A percentile compares a stretch with the other conserved stretches of the same genome.
Conservation (phyloP, 202 grass and related monocot genomes). For the Saccharum hybrid region DNA sequence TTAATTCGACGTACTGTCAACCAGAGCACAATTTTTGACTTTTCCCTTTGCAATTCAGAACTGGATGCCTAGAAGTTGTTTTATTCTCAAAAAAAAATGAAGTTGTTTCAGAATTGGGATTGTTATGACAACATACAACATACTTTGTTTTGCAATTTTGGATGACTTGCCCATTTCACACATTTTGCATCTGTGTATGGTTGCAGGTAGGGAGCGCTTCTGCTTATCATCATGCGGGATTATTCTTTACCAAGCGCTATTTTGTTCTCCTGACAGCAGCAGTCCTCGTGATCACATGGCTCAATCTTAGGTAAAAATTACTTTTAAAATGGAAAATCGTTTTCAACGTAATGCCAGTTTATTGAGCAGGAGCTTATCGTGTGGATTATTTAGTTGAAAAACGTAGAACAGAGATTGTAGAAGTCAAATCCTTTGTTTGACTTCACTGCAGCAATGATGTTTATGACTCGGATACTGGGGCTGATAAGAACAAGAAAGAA, state of each 20-base stretch:
- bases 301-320: constrained; percentile 70
- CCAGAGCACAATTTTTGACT: neutral
- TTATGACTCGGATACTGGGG: constrained; percentile 86
- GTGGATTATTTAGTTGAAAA: constrained; percentile 26
- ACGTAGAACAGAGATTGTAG: neutral
- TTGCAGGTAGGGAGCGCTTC: constrained; percentile 65
- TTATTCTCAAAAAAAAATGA: too few relatives aligned
- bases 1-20: neutral
- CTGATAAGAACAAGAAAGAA: constrained; percentile 90
- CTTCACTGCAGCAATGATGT: constrained; percentile 84
- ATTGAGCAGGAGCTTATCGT: neutral
- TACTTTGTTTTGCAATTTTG: neutral
- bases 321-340: neutral
- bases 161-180: neutral
- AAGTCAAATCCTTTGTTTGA: constrained; percentile 6
- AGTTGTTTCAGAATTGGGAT: neutral
- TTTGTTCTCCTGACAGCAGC: constrained; percentile 64
- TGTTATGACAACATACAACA: neutral
- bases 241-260: constrained; percentile 66
- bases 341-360: neutral
- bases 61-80: neutral
- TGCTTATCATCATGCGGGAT: constrained; percentile 66
- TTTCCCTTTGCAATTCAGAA: neutral
- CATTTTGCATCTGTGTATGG: constrained; percentile 1
- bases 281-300: constrained; percentile 87